Base-by-base conservation (phyloP, 2,329 filamentous ascomycete genomes). In the Ophiostoma angusticollis region DNA sequence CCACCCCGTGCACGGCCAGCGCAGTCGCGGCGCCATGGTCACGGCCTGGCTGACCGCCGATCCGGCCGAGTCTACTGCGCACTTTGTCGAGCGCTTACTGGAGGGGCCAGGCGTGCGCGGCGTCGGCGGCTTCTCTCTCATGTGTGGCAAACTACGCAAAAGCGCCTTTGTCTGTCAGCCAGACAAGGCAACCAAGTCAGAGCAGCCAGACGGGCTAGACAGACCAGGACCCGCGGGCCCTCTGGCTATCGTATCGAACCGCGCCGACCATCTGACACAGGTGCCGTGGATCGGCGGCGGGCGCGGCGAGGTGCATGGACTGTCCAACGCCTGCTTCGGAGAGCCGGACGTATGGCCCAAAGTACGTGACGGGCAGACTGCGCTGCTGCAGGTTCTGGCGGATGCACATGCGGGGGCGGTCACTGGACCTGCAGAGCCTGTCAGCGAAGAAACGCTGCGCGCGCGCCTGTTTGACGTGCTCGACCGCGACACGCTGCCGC, bases 71-170 rank as follows among this genome's bases (percentile, higher is more conserved):
- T 57, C 58, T 13, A 61, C 71, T 2, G 54, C 60, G 23, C 55
- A 67, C 3, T 74, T 72, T 47, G 69, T 76, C 13, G 51, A 64
- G 38, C 58, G 60, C 9, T 59, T 78, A 48, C 62, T 78, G 35
- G 61, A 64, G 29, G 65, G 65, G 21, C 61, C 62, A 17, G 64
- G 70, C 9, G 67, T 76, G 17, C 70, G 70, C 49, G 74, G 72
- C 35, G 72, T 80, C 13, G 77, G 77, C 6, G 76, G 77, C 0
- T 80, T 80, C 52, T 78, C 72, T 18, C 66, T 81, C 51, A 62
- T 79, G n/a, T 78, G 74, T 45, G 74, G 72, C 8, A 77, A 74
- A 50, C 58, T 81, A 48, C 55, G 60, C 35, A 58, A 55, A 33
- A 43, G 35, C 17, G 57, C 53, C 24, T 44, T 39, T 9, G 23